phyloP scores from a whole-genome alignment of 2,329 filamentous ascomycete genomes.

The Cryphonectria radicalis region DNA sequence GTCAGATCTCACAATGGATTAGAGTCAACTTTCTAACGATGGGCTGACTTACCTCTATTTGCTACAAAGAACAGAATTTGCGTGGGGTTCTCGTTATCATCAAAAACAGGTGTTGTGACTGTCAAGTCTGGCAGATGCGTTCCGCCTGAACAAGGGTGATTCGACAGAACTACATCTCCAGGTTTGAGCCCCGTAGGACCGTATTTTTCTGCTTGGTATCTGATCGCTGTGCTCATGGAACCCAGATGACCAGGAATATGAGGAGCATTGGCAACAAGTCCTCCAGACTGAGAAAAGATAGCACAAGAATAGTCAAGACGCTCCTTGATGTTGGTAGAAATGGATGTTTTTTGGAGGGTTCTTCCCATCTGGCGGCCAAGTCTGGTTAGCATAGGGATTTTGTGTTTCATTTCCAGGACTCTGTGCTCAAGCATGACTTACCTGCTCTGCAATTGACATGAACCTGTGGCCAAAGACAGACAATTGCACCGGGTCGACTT shows the following conservation, averaged over 20 bases:
- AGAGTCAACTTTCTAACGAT: neutral
- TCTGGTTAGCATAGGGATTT: neutral
- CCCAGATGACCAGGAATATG: slow-evolving; percentile 82
- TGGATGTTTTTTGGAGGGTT: slow-evolving; percentile 79
- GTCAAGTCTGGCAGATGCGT: slow-evolving; percentile 86
- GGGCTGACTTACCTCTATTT: slow-evolving; percentile 37
- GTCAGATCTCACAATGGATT: neutral
- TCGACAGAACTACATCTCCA: slow-evolving; percentile 82
- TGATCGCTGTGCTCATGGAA: slow-evolving; percentile 81
- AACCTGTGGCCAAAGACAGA: slow-evolving; percentile 82
- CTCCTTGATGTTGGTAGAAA: slow-evolving; percentile 81
- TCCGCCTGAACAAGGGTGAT: slow-evolving; percentile 82
- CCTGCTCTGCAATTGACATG: slow-evolving; percentile 82
- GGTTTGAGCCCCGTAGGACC: slow-evolving; percentile 67
- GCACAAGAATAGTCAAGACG: slow-evolving; percentile 83
- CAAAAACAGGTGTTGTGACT: slow-evolving; percentile 78
- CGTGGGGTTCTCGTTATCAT: slow-evolving; percentile 53
- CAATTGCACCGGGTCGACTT: slow-evolving; percentile 76
- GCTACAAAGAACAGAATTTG: slow-evolving; percentile 83
- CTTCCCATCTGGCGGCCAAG: slow-evolving; percentile 62
- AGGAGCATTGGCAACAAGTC: slow-evolving; percentile 78
- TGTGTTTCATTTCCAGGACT: neutral
- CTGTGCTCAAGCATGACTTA: neutral
- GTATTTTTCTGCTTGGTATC: slow-evolving; percentile 80
- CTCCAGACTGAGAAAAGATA: slow-evolving; percentile 77